Conservation (phyloP, 192 early-diverging fungal species). For the Podila horticola region DNA sequence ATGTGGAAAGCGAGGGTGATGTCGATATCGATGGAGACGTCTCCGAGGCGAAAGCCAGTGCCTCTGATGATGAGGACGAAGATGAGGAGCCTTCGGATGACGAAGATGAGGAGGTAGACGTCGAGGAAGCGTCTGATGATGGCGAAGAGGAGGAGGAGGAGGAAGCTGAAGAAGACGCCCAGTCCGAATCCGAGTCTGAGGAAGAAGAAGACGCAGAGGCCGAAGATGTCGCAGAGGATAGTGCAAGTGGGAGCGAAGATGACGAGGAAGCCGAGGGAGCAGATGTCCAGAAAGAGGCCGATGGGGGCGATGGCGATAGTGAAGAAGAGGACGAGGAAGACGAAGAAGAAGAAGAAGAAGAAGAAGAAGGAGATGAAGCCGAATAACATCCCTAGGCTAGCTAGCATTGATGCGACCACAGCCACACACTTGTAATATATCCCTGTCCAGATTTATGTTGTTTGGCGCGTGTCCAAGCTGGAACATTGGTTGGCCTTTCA, state of each 20-base stretch:
- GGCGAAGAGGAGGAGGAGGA: slow-evolving; percentile 1
- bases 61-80: slow-evolving; percentile 1
- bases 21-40: neutral
- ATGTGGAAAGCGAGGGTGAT: neutral
- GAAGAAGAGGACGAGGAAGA: slow-evolving; percentile 2
- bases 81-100: neutral
- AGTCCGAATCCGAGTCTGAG: neutral
- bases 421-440: too few species aligned
- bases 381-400: neutral
- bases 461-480: too few species aligned
- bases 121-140: slow-evolving; percentile 1
- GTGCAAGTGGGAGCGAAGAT: neutral
- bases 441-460: too few species aligned
- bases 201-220: slow-evolving; percentile 12
- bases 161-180: neutral
- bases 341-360: neutral
- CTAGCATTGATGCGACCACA: too few species aligned
- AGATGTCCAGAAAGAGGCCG: neutral
- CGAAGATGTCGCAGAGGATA: neutral
- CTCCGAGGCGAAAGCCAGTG: neutral
- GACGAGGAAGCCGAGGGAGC: slow-evolving; percentile 1
- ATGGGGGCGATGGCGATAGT: neutral
- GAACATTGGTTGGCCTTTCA: too few species aligned
- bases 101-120: slow-evolving; percentile 7
- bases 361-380: neutral